Percentiles rank a stretch among this genome's conserved stretches.
These are phyloP conservation scores for Ceratobasidium sp. DNA, from an alignment of 1,284 basidiomycete species.

Conservation along the genomic window DNA sequence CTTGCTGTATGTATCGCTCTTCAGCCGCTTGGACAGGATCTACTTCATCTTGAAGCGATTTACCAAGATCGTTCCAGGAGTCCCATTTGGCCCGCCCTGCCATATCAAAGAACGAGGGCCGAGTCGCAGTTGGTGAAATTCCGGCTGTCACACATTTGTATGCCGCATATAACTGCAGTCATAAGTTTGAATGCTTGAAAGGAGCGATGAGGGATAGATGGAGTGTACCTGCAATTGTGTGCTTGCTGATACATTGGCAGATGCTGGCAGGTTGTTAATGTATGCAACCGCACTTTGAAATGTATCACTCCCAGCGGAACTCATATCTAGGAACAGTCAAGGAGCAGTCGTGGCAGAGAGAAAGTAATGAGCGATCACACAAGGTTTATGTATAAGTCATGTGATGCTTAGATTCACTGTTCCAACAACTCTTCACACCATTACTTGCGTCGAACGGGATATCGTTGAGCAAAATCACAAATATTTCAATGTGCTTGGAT, in stretches of 20 bases:
- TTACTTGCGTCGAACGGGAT: background rate
- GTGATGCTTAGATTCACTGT: background rate
- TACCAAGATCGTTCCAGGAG: conserved; percentile 65
- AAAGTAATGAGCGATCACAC: background rate
- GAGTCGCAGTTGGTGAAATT: conserved; percentile 58
- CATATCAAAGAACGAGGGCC: conserved; percentile 83
- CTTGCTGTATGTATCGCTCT: conserved; percentile 72
- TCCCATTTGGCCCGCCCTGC: conserved; percentile 87
- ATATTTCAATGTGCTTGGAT: conserved; percentile 15
- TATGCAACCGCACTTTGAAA: conserved; percentile 70
- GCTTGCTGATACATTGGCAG: conserved; percentile 60
- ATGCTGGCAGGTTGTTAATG: conserved; percentile 62
- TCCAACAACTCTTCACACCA: background rate
- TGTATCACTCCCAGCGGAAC: conserved; percentile 42
- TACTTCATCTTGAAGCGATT: conserved; percentile 56
- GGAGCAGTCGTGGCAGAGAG: background rate
- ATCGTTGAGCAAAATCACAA: background rate
- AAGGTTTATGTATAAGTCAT: background rate
- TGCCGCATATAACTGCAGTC: conserved; percentile 78
- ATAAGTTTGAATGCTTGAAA: background rate
- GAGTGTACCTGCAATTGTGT: conserved; percentile 75
- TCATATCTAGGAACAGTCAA: conserved; percentile 1
- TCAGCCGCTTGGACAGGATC: conserved; percentile 41
- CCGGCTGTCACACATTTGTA: conserved; percentile 78
- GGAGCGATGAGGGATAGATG: too few species aligned